Conservation (phyloP, 2,329 filamentous ascomycete genomes). For the Dendryphion nanum region DNA sequence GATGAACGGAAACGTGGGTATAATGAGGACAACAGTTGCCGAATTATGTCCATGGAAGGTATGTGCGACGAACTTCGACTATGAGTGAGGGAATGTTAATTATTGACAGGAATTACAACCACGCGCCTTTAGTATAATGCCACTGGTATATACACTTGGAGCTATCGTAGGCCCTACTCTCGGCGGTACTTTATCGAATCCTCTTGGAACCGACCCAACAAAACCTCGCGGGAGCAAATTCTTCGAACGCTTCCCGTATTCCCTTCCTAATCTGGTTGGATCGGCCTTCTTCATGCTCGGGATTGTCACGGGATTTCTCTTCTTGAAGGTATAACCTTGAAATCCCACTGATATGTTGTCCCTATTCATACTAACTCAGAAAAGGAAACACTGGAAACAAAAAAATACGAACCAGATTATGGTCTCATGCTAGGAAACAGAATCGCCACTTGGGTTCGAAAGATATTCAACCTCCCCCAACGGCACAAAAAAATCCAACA, state of each 20-base stretch:
- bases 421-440: slow-evolving; percentile 71
- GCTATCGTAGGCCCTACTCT: slow-evolving; percentile 83
- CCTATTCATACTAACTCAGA: slow-evolving; percentile 5
- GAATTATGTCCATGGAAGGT: slow-evolving; percentile 81
- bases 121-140: slow-evolving; percentile 89
- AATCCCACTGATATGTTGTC: not conserved
- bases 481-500: slow-evolving; percentile 7
- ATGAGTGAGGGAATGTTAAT: not conserved
- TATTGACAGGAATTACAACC: slow-evolving; percentile 68
- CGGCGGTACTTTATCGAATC: slow-evolving; percentile 82
- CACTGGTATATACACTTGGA: slow-evolving; percentile 83
- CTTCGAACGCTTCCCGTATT: slow-evolving; percentile 76
- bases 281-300: slow-evolving; percentile 76
- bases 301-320: slow-evolving; percentile 70
- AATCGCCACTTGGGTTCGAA: slow-evolving; percentile 44
- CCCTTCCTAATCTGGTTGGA: slow-evolving; percentile 78
- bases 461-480: slow-evolving; percentile 13
- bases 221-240: slow-evolving; percentile 65
- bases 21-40: slow-evolving; percentile 86
- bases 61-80: not conserved
- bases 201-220: slow-evolving; percentile 69
- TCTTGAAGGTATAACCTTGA: slow-evolving; percentile 60
- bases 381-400: slow-evolving; percentile 76
- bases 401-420: slow-evolving; percentile 68
- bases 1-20: slow-evolving; percentile 82